Evolutionary conservation across 2,329 filamentous ascomycete species (phyloP).

Genomic region (Clonostachys byssicola): DNA sequence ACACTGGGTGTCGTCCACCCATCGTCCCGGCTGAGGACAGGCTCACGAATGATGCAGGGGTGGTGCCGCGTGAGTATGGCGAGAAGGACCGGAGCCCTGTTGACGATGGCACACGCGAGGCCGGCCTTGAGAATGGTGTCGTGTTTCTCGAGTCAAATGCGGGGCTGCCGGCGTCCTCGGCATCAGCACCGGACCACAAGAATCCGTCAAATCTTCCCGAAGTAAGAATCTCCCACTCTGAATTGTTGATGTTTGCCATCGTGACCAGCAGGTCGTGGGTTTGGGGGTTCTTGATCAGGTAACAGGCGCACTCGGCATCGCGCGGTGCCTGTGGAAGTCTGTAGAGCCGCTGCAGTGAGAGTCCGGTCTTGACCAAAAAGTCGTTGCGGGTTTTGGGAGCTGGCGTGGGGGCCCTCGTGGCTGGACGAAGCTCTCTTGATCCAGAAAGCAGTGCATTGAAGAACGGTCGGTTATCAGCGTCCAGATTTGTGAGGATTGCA

Average conservation of each 20-base stretch:
- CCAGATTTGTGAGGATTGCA: constrained; percentile 85
- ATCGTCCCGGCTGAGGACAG: constrained; percentile 41
- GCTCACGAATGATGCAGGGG: constrained; percentile 55
- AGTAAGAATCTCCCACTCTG: constrained; percentile 95
- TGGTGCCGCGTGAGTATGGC: constrained; percentile 50
- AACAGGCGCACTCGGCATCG: constrained; percentile 82
- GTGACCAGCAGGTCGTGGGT: constrained; percentile 86
- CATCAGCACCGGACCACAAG: constrained; percentile 85
- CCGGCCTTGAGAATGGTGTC: constrained; percentile 34
- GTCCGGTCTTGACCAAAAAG: constrained; percentile 69
- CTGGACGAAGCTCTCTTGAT: constrained; percentile 50
- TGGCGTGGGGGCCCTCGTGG: constrained; percentile 65
- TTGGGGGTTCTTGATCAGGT: constrained; percentile 75
- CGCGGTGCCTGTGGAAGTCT: constrained; percentile 68
- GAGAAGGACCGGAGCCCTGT: constrained; percentile 42
- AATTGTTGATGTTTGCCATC: constrained; percentile 78
- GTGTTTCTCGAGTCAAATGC: constrained; percentile 21
- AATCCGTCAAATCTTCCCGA: constrained; percentile 96
- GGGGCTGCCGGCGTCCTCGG: constrained; percentile 40
- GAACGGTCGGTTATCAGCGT: constrained; percentile 68
- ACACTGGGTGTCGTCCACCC: constrained; percentile 57
- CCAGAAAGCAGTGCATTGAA: constrained; percentile 77
- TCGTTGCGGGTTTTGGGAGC: constrained; percentile 50
- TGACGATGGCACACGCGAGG: constrained; percentile 29
- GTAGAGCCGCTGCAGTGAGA: constrained; percentile 82